Evolutionary conservation across 2,329 filamentous ascomycete genomes (phyloP).

Genomic region (Stagonosporopsis chrysanthemi): DNA sequence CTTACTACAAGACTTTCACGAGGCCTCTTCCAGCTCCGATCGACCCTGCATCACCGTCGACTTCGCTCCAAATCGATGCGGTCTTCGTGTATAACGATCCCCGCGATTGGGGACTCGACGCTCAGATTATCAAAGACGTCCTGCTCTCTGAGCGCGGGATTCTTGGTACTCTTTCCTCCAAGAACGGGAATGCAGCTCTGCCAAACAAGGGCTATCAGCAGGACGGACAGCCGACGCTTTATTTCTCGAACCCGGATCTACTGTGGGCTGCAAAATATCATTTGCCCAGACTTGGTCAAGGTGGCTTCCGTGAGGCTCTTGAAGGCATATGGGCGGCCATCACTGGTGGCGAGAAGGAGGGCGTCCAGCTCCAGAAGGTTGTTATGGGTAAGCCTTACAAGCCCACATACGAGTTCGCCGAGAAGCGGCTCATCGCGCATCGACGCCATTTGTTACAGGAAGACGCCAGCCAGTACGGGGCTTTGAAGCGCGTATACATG

Average conservation of each 20-base stretch:
- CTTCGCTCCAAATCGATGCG: slow-evolving; percentile 80
- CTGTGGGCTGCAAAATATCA: slow-evolving; percentile 88
- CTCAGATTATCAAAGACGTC: slow-evolving; percentile 83
- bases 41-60: slow-evolving; percentile 55
- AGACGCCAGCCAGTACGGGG: slow-evolving; percentile 39
- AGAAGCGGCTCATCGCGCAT: slow-evolving; percentile 72
- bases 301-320: slow-evolving; percentile 84
- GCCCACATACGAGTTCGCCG: slow-evolving; percentile 83
- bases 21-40: slow-evolving; percentile 64
- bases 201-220: slow-evolving; percentile 81
- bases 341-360: slow-evolving; percentile 64
- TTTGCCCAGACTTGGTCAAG: slow-evolving; percentile 87
- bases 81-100: slow-evolving; percentile 96
- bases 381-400: slow-evolving; percentile 84
- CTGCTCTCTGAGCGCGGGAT: slow-evolving; percentile 80
- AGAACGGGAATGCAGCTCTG: slow-evolving; percentile 70
- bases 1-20: slow-evolving; percentile 67
- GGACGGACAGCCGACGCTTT: slow-evolving; percentile 80
- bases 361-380: slow-evolving; percentile 66
- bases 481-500: slow-evolving; percentile 87
- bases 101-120: slow-evolving; percentile 92
- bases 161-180: slow-evolving; percentile 77
- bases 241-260: slow-evolving; percentile 90
- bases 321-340: slow-evolving; percentile 79
- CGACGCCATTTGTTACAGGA: slow-evolving; percentile 58